phyloP scores from a whole-genome alignment of 345 rosid genomes.

The Balakata baccata region DNA sequence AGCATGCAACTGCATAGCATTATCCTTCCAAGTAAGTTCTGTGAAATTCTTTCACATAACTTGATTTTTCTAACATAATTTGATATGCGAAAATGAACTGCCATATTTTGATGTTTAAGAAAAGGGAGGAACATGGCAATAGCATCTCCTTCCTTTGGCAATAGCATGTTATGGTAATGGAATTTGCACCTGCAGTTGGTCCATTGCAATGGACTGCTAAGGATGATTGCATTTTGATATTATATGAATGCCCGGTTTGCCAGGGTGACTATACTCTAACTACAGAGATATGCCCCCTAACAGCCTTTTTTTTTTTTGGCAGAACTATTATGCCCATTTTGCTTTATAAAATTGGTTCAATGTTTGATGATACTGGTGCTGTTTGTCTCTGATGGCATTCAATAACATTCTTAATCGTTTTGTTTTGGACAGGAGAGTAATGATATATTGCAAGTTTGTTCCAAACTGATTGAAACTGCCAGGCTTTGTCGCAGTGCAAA shows the following conservation, averaged over 20 bases:
- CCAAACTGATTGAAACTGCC: slow-evolving; percentile 63
- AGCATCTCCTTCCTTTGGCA: not conserved
- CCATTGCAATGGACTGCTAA: not conserved
- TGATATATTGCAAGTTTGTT: slow-evolving; percentile 44
- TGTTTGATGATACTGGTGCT: not conserved
- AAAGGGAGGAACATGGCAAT: not conserved
- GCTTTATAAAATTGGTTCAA: not conserved
- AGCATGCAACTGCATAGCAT: slow-evolving; percentile 80
- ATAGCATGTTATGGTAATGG: not conserved
- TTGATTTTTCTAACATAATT: not conserved
- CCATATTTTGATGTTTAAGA: not conserved
- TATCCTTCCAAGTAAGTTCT: slow-evolving; percentile 54
- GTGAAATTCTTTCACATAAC: not conserved
- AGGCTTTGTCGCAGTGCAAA: slow-evolving; percentile 40
- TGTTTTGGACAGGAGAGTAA: slow-evolving; percentile 47
- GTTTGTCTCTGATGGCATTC: not conserved
- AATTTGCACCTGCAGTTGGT: not conserved
- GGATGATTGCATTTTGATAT: not conserved
- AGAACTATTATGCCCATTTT: not conserved
- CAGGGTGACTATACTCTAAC: not conserved
- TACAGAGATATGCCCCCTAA: not conserved
- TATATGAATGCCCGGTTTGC: not conserved
- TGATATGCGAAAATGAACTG: not conserved
- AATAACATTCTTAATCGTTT: not conserved
- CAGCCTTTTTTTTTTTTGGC: not conserved